These are phyloP conservation scores for Ogataea corticis DNA, from an alignment of 805 yeast species.

Conservation along the genomic window DNA sequence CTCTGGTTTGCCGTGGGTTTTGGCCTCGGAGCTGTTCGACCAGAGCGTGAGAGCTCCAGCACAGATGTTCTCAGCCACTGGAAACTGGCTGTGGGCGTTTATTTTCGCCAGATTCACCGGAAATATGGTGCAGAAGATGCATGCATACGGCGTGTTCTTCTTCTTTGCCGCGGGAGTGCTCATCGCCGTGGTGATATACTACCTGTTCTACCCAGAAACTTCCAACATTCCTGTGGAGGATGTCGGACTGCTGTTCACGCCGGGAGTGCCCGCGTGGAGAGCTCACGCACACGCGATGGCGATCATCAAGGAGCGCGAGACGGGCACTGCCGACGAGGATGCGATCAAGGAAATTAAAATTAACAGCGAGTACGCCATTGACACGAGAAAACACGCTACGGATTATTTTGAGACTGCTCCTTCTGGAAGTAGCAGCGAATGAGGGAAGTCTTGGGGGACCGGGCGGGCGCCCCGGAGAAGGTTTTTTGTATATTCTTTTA, in stretches of 20 bases:
- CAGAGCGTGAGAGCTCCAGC: constrained; percentile 6
- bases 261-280: constrained; percentile 8
- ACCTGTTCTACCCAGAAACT: constrained; percentile 6
- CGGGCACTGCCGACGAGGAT: neutral
- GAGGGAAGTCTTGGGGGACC: too few species aligned
- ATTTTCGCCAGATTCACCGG: constrained; percentile 10
- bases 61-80: constrained; percentile 3
- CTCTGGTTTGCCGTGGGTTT: constrained; percentile 6
- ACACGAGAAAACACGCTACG: constrained; percentile 3
- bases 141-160: constrained; percentile 7
- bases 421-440: neutral
- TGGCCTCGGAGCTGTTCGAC: constrained; percentile 6
- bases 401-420: constrained; percentile 2
- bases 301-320: constrained; percentile 3
- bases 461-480: too few species aligned
- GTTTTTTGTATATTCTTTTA: neutral
- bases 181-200: neutral
- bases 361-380: constrained; percentile 1
- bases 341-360: constrained; percentile 1
- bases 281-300: constrained; percentile 7
- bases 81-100: constrained; percentile 8
- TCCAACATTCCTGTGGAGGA: constrained; percentile 10
- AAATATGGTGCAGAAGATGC: constrained; percentile 5
- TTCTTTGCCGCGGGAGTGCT: constrained; percentile 4
- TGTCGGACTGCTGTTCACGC: constrained; percentile 7